Evolutionary conservation across 2,329 filamentous ascomycete genomes (phyloP).

Genomic region (Trichoderma sp.): DNA sequence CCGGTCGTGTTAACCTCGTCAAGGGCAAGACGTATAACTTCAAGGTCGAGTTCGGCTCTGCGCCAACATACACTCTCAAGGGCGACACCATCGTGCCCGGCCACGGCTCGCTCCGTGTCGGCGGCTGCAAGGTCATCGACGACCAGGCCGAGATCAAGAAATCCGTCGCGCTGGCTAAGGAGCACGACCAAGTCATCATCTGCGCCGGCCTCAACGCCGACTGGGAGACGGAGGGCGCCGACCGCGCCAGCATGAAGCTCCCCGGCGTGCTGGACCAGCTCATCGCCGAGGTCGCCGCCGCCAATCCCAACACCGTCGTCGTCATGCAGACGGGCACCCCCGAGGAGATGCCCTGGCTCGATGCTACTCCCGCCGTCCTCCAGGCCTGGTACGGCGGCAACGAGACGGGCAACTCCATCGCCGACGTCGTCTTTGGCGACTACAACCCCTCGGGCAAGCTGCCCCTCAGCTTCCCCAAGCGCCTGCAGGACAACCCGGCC

Average conservation of each 20-base stretch:
- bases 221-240: conserved; percentile 77
- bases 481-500: conserved; percentile 68
- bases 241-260: conserved; percentile 75
- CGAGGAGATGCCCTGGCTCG: conserved; percentile 67
- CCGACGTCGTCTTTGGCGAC: conserved; percentile 72
- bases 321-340: conserved; percentile 78
- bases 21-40: conserved; percentile 59
- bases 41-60: conserved; percentile 59
- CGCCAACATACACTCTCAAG: conserved; percentile 55
- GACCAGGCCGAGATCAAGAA: conserved; percentile 59
- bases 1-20: conserved; percentile 55
- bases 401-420: conserved; percentile 77
- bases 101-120: conserved; percentile 61
- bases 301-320: conserved; percentile 68
- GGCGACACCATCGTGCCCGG: conserved; percentile 52
- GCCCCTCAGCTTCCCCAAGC: conserved; percentile 68
- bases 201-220: conserved; percentile 76
- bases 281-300: conserved; percentile 62
- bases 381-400: conserved; percentile 89
- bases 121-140: conserved; percentile 58
- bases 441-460: conserved; percentile 74
- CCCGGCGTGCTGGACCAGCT: conserved; percentile 71
- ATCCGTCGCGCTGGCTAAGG: conserved; percentile 65
- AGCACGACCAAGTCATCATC: conserved; percentile 73
- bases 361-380: conserved; percentile 56